phyloP scores from a whole-genome alignment of 164 flowering plant genomes.

The Dillenia suffruticosa region DNA sequence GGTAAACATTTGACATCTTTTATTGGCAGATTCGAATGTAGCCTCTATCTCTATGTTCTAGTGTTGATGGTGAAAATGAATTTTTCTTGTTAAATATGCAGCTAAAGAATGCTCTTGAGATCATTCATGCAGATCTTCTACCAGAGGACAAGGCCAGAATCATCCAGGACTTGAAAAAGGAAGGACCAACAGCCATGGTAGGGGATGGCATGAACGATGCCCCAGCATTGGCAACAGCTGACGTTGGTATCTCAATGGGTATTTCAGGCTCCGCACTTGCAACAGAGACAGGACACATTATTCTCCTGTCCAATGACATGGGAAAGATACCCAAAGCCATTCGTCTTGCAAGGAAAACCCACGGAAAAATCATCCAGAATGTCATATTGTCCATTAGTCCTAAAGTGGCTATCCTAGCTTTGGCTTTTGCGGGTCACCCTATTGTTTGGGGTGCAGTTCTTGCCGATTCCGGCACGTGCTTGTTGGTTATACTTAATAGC shows the following conservation, averaged over 20 bases:
- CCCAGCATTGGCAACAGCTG: slow-evolving; percentile 85
- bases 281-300: slow-evolving; percentile 73
- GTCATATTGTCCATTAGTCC: slow-evolving; percentile 54
- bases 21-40: too few species aligned
- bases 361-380: slow-evolving; percentile 55
- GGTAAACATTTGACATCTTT: slow-evolving; percentile 28
- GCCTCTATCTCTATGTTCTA: too few species aligned
- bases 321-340: slow-evolving; percentile 62
- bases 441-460: slow-evolving; percentile 90
- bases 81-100: slow-evolving; percentile 21
- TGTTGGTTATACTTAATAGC: slow-evolving; percentile 81
- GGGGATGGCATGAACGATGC: slow-evolving; percentile 97
- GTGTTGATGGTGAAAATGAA: too few species aligned
- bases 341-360: slow-evolving; percentile 42
- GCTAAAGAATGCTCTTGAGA: slow-evolving; percentile 58
- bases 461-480: slow-evolving; percentile 84
- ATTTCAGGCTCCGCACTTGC: slow-evolving; percentile 91
- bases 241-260: slow-evolving; percentile 96
- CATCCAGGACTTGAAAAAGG: slow-evolving; percentile 45
- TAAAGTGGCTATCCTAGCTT: slow-evolving; percentile 56
- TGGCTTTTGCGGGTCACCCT: slow-evolving; percentile 82
- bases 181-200: slow-evolving; percentile 70
- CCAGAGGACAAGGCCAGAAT: slow-evolving; percentile 80
- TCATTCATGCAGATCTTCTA: slow-evolving; percentile 76
- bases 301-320: slow-evolving; percentile 87